Conservation (phyloP, 805 yeast species). For the Lachancea sp. region DNA sequence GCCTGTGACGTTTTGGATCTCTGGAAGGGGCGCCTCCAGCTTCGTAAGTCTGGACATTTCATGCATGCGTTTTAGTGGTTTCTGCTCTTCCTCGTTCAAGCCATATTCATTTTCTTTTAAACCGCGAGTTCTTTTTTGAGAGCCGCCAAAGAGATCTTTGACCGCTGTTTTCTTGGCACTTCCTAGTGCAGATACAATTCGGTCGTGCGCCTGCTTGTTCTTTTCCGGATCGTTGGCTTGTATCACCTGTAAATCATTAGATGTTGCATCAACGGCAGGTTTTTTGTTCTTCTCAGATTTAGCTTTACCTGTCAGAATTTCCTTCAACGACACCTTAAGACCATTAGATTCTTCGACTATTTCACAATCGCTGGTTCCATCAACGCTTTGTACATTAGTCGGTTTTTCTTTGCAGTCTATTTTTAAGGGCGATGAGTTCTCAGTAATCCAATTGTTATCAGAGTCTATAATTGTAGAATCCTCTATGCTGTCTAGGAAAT, state of each 20-base stretch:
- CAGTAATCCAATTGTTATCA: not conserved
- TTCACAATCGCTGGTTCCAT: conserved; percentile 2
- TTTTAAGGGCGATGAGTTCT: conserved; percentile 5
- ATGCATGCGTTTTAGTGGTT: conserved; percentile 14
- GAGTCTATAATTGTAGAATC: conserved; percentile 3
- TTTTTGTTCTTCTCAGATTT: not conserved
- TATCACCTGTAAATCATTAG: conserved; percentile 3
- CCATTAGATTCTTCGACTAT: not conserved
- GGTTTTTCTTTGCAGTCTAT: not conserved
- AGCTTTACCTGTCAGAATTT: conserved; percentile 10
- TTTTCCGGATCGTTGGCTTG: conserved; percentile 4
- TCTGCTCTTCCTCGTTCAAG: not conserved
- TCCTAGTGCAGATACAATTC: conserved; percentile 5
- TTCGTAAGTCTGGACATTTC: conserved; percentile 16
- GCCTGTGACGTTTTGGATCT: conserved; percentile 11
- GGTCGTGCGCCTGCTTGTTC: conserved; percentile 5
- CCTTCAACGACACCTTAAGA: conserved; percentile 6
- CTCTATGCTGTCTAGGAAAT: conserved; percentile 10
- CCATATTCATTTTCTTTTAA: conserved; percentile 1
- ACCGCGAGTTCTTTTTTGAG: conserved; percentile 7
- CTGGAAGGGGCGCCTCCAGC: conserved; percentile 21
- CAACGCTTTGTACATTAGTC: not conserved
- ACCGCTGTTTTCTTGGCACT: conserved; percentile 22
- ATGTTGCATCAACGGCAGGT: not conserved
- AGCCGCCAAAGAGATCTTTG: conserved; percentile 19